Evolutionary conservation across 352 stramenopile genomes (phyloP).

Genomic region (Globisporangium cystogenes): DNA sequence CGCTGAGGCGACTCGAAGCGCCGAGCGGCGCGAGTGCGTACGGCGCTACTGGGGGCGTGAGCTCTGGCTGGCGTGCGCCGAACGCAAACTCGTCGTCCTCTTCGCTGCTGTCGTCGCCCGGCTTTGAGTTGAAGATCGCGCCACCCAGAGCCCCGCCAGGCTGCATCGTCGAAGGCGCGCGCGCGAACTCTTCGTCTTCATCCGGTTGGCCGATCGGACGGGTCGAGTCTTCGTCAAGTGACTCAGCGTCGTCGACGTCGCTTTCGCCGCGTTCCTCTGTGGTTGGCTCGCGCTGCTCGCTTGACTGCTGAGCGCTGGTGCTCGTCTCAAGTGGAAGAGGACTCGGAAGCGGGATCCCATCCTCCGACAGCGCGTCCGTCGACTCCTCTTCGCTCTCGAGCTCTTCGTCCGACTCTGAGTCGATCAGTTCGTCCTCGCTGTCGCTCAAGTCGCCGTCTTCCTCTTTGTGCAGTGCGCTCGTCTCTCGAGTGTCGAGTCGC

Average conservation of each 20-base stretch:
- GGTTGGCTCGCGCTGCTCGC: background rate
- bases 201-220: background rate
- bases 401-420: slow-evolving; percentile 13
- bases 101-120: background rate
- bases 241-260: background rate
- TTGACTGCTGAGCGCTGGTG: background rate
- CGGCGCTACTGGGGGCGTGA: slow-evolving; percentile 2
- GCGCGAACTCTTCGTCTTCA: no score
- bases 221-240: background rate
- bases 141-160: background rate
- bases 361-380: background rate
- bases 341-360: no score
- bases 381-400: background rate
- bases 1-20: background rate
- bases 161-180: no score
- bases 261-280: background rate
- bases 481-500: background rate
- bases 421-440: slow-evolving; percentile 15
- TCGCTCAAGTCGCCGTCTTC: background rate
- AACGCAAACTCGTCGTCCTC: slow-evolving; percentile 5
- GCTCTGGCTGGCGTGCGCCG: background rate
- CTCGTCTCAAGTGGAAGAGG: no score
- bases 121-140: background rate
- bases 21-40: background rate
- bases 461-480: background rate